Percentiles rank a stretch among this genome's conserved stretches.
phyloP scores from a whole-genome alignment of 768 basidiomycete genomes.

The Pleurotus salmoneostramineus region DNA sequence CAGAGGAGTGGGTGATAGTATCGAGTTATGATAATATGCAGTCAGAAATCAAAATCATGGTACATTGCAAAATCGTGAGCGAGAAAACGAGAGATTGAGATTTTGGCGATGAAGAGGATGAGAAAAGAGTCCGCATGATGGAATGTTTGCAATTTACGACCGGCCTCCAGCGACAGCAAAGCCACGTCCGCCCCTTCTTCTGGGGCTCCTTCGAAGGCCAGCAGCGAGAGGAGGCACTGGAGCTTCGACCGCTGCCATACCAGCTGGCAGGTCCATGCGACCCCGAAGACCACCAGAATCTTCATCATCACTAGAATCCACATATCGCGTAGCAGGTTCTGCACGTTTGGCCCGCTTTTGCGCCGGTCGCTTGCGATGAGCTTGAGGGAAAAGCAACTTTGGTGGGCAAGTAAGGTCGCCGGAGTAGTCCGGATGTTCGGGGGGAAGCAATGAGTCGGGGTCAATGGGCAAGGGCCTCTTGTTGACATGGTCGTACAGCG shows the following conservation, averaged over 20 bases:
- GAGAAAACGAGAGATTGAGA: background rate
- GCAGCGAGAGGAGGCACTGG: background rate
- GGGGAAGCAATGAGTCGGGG: slow-evolving; percentile 3
- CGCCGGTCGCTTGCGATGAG: background rate
- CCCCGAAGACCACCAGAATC: background rate
- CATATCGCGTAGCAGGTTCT: background rate
- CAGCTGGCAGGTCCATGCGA: background rate
- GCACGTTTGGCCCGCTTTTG: background rate
- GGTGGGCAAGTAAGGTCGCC: slow-evolving; percentile 5
- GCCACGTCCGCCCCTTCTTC: background rate
- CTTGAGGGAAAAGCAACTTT: slow-evolving; percentile 4
- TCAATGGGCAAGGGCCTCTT: background rate
- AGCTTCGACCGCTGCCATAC: background rate
- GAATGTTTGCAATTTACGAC: background rate
- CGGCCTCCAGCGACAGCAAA: background rate
- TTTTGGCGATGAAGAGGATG: background rate
- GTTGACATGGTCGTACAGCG: slow-evolving; percentile 2
- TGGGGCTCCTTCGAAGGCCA: background rate
- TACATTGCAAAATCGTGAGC: background rate
- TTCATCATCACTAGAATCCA: slow-evolving; percentile 5
- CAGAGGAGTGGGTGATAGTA: background rate
- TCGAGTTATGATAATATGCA: no score
- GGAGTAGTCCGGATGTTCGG: slow-evolving; percentile 3
- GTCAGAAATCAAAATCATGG: background rate
- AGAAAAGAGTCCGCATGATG: background rate